Base-by-base conservation (phyloP, 2,329 filamentous ascomycete genomes). In the Byssoonygena ceratinophila region DNA sequence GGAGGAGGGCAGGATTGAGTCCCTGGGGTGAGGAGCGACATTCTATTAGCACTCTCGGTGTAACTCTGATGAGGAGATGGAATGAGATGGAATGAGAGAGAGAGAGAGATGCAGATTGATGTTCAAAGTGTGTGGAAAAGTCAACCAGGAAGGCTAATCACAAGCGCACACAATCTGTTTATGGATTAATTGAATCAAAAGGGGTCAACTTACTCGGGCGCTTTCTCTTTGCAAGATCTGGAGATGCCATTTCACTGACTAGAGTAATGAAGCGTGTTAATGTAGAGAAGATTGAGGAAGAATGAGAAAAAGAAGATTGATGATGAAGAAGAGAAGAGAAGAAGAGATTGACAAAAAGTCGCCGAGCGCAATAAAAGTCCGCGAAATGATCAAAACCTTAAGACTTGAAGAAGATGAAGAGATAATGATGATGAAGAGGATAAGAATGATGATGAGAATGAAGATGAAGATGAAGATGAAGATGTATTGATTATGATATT, bases 1-100 rank as follows among this genome's bases (percentile, higher is more conserved):
- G 92, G 92, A 51, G 91, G 90, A 54, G 92, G 92, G 55, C 95
- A 85, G 52, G 92, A 97, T 70, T 97, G 92, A 48, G 92, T 97
- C 71, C 87, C 85, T 88, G 74, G 20, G 45, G 27, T 48, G 48
- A 50, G 47, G 52, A 55, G 31, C 29, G 39, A 27, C 27, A 52
- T 51, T 46, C 7, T 11, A n/a, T n/a, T n/a, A n/a, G n/a, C n/a
- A n/a, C n/a, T n/a, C n/a, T n/a, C n/a, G n/a, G n/a, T n/a, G n/a
- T n/a, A n/a, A n/a, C n/a, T 5, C 6, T 22, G 14, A 11, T 5
- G n/a, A 22, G 36, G 18, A 20, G 36, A 20, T 4, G 20, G 23
- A 20, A 14, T 14, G n/a, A 25, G 11, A 16, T 29, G 14, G 25
- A 49, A 31, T 22, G 20, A n/a, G 53, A 49, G 32, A 37, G 20